Evolutionary conservation across 352 stramenopile species (phyloP), one percentile per base, ranked within the genome.

Genomic region (Thalassiosira exigua): DNA sequence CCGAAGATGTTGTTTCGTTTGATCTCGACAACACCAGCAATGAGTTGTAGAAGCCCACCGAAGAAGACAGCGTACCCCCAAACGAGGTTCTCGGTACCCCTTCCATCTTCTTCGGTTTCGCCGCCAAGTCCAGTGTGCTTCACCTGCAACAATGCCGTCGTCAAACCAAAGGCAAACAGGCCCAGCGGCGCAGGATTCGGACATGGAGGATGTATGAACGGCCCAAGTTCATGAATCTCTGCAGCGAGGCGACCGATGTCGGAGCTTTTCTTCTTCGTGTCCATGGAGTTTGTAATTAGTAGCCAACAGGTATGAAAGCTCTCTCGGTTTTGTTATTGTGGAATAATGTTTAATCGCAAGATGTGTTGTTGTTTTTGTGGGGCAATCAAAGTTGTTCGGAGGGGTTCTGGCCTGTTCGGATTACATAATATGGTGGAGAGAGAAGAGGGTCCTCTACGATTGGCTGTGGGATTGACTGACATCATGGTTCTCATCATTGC

Each of bases 1-100:
- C 75, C 75, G 66, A 84, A 84, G n/a, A 84, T 36, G 27, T 84
- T 84, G 51, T 84, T 84, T 2, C 69, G 51, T 53, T 46, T 59
- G 7, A 84, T 41, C 61, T 84, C 75, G n/a, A 32, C 26, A 3
- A 84, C 19, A 5, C 75, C 75, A 33, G 75, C 75, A 60, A 84
- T 73, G 3, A 84, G n/a, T 41, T 84, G 75, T 19, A 81, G 33
- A 5, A 84, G 29, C 39, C 75, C 75, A 54, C 75, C 75, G 50
- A 76, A 84, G 39, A 84, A 84, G 12, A 81, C 46, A n/a, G 61
- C 75, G 33, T 73, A 84, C 12, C 75, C 75, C 19, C 72, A 32
- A 21, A 70, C 54, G 4, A 77, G 0, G 4, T 51, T 48, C 42
- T 76, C 41, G 4, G 66, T 53, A 22, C 68, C 75, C 11, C 56